These are phyloP conservation scores for Coemansia sp. DNA, from an alignment of 192 early-diverging fungal genomes.

Conservation along the genomic window DNA sequence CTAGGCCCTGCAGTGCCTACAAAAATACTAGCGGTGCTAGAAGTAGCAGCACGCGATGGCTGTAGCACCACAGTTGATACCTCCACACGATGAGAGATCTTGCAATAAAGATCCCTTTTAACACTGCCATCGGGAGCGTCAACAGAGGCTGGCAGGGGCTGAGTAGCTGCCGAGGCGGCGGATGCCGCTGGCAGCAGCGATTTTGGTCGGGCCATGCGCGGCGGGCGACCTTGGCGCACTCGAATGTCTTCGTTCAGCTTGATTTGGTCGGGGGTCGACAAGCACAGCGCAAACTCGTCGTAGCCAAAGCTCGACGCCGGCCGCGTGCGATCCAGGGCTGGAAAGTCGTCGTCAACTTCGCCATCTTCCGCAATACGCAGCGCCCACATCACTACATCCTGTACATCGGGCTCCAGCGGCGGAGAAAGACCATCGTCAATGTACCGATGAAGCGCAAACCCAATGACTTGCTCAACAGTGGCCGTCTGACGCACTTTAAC, in stretches of 20 bases:
- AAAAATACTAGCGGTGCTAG: slow-evolving; percentile 39
- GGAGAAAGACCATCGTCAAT: slow-evolving; percentile 68
- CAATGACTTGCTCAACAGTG: slow-evolving; percentile 91
- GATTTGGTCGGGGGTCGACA: slow-evolving; percentile 73
- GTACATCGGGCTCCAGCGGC: slow-evolving; percentile 58
- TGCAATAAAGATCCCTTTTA: slow-evolving; percentile 8
- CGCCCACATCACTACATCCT: slow-evolving; percentile 78
- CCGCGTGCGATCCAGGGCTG: slow-evolving; percentile 84
- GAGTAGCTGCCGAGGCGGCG: neutral
- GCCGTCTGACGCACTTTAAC: slow-evolving; percentile 76
- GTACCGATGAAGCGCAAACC: slow-evolving; percentile 87
- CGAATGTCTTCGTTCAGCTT: slow-evolving; percentile 50
- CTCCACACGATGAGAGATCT: slow-evolving; percentile 13
- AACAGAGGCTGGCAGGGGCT: neutral
- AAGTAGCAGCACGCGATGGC: slow-evolving; percentile 32
- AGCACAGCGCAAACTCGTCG: slow-evolving; percentile 88
- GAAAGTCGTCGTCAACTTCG: slow-evolving; percentile 93
- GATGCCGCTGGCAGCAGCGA: slow-evolving; percentile 9
- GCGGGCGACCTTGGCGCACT: slow-evolving; percentile 40
- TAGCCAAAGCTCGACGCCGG: slow-evolving; percentile 84
- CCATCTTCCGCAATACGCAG: slow-evolving; percentile 95
- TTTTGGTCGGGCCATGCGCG: slow-evolving; percentile 37
- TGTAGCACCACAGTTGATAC: slow-evolving; percentile 30
- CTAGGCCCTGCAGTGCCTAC: slow-evolving; percentile 17
- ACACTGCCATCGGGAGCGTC: neutral